Conservation (phyloP, 768 basidiomycete species). For the Pulveroboletus sp. region DNA sequence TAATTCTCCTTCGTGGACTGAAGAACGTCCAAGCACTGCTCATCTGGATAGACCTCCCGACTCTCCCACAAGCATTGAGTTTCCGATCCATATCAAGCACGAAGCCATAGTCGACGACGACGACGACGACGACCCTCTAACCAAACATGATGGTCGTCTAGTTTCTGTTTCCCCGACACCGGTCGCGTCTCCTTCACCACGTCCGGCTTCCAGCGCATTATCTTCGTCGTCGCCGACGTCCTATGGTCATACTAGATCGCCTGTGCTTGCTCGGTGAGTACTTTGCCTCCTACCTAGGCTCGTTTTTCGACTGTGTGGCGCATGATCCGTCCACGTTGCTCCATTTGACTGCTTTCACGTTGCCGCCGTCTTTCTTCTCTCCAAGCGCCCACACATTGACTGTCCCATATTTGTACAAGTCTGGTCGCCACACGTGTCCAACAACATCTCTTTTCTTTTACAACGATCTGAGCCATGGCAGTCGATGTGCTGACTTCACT, state of each 20-base stretch:
- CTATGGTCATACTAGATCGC: slow-evolving; percentile 30
- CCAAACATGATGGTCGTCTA: slow-evolving; percentile 27
- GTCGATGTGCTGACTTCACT: slow-evolving; percentile 13
- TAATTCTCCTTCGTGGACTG: slow-evolving; percentile 25
- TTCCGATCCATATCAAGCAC: slow-evolving; percentile 8
- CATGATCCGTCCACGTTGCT: slow-evolving; percentile 2
- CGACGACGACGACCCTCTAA: slow-evolving; percentile 23
- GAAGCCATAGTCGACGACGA: slow-evolving; percentile 18
- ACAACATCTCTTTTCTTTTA: not conserved
- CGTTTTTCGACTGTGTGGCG: not conserved
- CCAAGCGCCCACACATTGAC: not conserved
- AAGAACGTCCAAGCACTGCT: slow-evolving; percentile 8
- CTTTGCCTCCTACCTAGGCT: not conserved
- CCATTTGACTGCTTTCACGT: slow-evolving; percentile 7
- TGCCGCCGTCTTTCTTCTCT: slow-evolving; percentile 13
- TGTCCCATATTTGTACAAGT: slow-evolving; percentile 14
- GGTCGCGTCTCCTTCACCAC: slow-evolving; percentile 11
- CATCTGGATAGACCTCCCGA: slow-evolving; percentile 10
- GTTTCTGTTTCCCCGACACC: slow-evolving; percentile 14
- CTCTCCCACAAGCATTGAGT: slow-evolving; percentile 6
- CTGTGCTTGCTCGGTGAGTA: slow-evolving; percentile 31
- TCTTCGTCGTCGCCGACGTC: slow-evolving; percentile 11
- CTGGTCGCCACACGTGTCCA: slow-evolving; percentile 15
- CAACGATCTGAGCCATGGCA: not conserved
- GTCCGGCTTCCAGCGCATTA: slow-evolving; percentile 8